A percentile compares a stretch with the other conserved stretches of the same genome.
Evolutionary conservation across 164 flowering plant species (phyloP).

Genomic region (Nymphaea colorata): DNA sequence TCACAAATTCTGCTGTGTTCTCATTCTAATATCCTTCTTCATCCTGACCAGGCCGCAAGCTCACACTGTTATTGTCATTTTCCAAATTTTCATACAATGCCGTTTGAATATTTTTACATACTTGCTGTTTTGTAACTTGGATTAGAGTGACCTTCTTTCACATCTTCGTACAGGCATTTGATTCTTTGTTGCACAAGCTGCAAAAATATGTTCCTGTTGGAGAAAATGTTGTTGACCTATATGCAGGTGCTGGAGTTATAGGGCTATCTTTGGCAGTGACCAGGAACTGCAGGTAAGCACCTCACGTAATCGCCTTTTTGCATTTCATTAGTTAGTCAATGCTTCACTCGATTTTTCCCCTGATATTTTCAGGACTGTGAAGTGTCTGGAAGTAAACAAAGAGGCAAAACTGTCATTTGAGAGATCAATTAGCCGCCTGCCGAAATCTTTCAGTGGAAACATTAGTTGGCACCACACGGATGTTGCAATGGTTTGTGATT

Average conservation of each 20-base stretch:
- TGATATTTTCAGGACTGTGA: conserved; percentile 51
- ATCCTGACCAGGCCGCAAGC: no score
- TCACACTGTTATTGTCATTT: no score
- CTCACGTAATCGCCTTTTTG: not conserved
- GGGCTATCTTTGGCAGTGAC: conserved; percentile 78
- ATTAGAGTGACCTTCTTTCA: no score
- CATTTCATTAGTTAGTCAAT: no score
- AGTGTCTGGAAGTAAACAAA: conserved; percentile 84
- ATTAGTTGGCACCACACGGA: conserved; percentile 97
- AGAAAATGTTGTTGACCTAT: conserved; percentile 80
- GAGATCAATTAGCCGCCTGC: conserved; percentile 69
- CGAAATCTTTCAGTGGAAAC: conserved; percentile 41
- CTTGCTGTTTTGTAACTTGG: no score
- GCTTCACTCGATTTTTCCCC: no score
- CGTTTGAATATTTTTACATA: no score
- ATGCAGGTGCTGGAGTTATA: conserved; percentile 96
- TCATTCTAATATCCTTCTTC: no score
- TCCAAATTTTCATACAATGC: no score
- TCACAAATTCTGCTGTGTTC: no score
- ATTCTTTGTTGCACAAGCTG: conserved; percentile 68
- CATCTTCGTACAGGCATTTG: conserved; percentile 65
- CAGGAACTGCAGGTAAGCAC: conserved; percentile 77
- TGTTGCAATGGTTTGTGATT: conserved; percentile 54
- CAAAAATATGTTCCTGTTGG: conserved; percentile 81
- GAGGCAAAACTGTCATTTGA: conserved; percentile 85